These are phyloP conservation scores for Xylaria grammica DNA, from an alignment of 495 filamentous ascomycete genomes.

Conservation along the genomic window DNA sequence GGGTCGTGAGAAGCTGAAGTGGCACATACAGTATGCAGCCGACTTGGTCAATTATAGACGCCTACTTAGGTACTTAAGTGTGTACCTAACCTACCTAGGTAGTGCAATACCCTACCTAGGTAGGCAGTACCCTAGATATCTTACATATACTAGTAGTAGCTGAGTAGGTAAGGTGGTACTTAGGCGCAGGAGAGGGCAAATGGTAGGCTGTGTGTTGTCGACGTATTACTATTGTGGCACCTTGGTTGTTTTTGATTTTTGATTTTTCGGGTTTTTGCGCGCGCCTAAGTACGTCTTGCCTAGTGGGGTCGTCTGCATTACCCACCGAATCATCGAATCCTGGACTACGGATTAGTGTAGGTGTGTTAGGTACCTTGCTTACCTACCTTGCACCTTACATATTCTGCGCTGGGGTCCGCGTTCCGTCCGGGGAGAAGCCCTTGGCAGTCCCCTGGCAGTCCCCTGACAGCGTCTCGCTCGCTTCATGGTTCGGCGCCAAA, in stretches of 20 bases:
- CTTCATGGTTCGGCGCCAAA: conserved; percentile 19
- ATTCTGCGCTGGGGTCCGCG: too few species aligned
- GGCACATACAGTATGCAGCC: conserved; percentile 1
- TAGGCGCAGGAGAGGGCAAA: not conserved
- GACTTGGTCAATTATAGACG: conserved; percentile 16
- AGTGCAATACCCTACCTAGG: too few species aligned
- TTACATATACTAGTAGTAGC: too few species aligned
- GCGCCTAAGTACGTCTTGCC: conserved; percentile 7
- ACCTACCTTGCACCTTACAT: too few species aligned
- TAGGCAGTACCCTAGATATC: too few species aligned
- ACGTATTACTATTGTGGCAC: not conserved
- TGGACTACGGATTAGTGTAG: too few species aligned
- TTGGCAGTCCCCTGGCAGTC: not conserved
- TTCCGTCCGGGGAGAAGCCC: not conserved
- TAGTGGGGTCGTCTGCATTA: not conserved
- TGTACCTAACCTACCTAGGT: too few species aligned
- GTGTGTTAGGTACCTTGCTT: too few species aligned
- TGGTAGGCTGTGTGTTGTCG: conserved; percentile 21
- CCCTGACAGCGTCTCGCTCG: conserved; percentile 1
- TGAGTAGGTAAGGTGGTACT: not conserved
- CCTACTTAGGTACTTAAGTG: too few species aligned
- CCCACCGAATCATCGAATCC: not conserved
- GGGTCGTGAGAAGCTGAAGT: conserved; percentile 11
- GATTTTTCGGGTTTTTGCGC: conserved; percentile 11
- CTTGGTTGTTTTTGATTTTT: not conserved